These are phyloP conservation scores for Hura crepitans DNA, from an alignment of 441 rosid species.

Conservation along the genomic window DNA sequence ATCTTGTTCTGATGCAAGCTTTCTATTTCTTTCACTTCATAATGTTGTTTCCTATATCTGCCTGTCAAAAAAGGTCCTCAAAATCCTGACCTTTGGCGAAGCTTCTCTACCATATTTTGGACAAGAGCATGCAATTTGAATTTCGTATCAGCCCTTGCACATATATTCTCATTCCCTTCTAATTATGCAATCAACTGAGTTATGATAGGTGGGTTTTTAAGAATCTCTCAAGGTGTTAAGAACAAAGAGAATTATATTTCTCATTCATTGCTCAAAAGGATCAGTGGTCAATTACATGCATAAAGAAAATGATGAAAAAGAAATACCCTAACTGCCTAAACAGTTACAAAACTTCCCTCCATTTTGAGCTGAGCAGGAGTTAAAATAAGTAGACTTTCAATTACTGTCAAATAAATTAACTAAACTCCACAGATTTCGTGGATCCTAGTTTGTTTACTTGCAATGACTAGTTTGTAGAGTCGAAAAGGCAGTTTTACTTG, in stretches of 20 bases:
- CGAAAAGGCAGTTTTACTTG: neutral
- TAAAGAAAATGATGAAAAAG: too few species aligned
- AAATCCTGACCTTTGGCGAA: neutral
- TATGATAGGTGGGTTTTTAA: neutral
- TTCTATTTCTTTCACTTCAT: too few species aligned
- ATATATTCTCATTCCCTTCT: neutral
- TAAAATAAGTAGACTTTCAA: too few species aligned
- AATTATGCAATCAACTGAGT: neutral
- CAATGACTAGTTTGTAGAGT: neutral
- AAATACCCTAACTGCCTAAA: too few species aligned
- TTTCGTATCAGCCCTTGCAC: neutral
- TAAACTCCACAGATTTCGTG: too few species aligned
- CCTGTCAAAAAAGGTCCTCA: neutral
- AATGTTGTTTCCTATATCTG: neutral
- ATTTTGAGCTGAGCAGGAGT: too few species aligned
- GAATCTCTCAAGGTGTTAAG: too few species aligned
- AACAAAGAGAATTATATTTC: too few species aligned
- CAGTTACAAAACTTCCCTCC: too few species aligned
- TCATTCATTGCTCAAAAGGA: too few species aligned
- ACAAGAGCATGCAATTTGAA: neutral
- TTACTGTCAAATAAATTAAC: too few species aligned
- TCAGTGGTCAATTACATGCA: too few species aligned
- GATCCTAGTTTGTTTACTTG: neutral
- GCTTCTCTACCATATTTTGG: neutral
- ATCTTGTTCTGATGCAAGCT: neutral